These are phyloP conservation scores for Amanita rimosa DNA, from an alignment of 768 basidiomycete species.

Conservation along the genomic window DNA sequence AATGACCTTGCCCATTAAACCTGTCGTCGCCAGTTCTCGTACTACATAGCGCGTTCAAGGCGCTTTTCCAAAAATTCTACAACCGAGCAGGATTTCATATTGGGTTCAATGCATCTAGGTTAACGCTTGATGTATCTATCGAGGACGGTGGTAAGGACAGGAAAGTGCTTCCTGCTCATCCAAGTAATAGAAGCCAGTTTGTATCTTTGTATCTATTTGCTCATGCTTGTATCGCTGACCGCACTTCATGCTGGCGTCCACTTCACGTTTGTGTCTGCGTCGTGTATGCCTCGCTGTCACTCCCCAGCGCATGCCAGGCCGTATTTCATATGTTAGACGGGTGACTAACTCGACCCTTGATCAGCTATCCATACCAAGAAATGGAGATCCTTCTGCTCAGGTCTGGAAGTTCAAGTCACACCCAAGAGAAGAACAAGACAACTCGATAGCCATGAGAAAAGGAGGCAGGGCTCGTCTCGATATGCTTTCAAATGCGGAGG, in stretches of 20 bases:
- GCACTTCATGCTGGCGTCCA: background rate
- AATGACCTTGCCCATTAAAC: no score
- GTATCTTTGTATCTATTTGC: background rate
- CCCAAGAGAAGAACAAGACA: constrained; percentile 1
- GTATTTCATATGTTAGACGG: background rate
- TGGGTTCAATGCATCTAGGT: no score
- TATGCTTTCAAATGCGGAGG: constrained; percentile 16
- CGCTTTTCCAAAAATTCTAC: no score
- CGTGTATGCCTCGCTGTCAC: background rate
- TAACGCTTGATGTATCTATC: no score
- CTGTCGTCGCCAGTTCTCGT: no score
- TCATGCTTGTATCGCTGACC: background rate
- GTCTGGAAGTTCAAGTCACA: constrained; percentile 5
- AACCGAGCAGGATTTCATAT: no score
- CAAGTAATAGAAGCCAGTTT: no score
- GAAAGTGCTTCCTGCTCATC: no score
- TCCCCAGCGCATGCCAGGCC: background rate
- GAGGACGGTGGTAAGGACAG: no score
- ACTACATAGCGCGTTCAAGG: no score
- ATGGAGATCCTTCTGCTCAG: background rate
- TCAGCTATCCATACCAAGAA: background rate
- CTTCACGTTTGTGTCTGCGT: background rate
- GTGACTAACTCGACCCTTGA: background rate
- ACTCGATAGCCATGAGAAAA: background rate
- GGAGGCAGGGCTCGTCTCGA: constrained; percentile 17